These are phyloP conservation scores for Chrysochromulina tobinii DNA, from an alignment of 78 protist genomes.

Conservation along the genomic window DNA sequence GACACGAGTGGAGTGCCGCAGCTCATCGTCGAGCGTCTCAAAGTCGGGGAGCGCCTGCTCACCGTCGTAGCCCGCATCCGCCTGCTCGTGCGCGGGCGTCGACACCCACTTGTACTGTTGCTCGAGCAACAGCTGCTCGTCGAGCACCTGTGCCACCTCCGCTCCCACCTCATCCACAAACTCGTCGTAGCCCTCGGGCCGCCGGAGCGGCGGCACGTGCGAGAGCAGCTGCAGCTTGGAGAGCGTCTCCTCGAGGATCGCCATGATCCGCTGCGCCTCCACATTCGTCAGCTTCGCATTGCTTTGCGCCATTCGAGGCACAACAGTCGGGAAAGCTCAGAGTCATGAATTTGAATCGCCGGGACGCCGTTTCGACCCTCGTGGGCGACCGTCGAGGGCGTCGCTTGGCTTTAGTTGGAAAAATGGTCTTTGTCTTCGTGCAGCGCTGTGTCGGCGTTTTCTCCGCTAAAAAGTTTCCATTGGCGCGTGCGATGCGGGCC, in stretches of 20 bases:
- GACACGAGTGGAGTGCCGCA: not conserved
- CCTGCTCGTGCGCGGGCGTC: not conserved
- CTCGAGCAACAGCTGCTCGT: not conserved
- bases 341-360: too few relatives aligned
- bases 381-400: too few relatives aligned
- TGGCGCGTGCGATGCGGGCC: too few relatives aligned
- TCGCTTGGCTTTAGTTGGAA: too few relatives aligned
- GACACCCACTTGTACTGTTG: not conserved
- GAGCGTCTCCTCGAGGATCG: not conserved
- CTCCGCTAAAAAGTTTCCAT: too few relatives aligned
- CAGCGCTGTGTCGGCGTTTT: too few relatives aligned
- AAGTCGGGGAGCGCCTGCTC: not conserved
- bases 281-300: constrained; percentile 33
- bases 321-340: too few relatives aligned
- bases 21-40: constrained; percentile 26
- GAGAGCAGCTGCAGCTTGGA: not conserved
- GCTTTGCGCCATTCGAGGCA: not conserved
- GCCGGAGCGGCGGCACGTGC: not conserved
- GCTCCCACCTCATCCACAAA: not conserved
- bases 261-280: constrained; percentile 49
- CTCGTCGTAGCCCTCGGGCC: not conserved
- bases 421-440: too few relatives aligned
- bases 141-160: not conserved
- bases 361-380: too few relatives aligned
- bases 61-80: not conserved